Percentiles rank a stretch among this genome's conserved stretches.
phyloP scores from a whole-genome alignment of 176 grass and related monocot genomes.

The Poa annua region DNA sequence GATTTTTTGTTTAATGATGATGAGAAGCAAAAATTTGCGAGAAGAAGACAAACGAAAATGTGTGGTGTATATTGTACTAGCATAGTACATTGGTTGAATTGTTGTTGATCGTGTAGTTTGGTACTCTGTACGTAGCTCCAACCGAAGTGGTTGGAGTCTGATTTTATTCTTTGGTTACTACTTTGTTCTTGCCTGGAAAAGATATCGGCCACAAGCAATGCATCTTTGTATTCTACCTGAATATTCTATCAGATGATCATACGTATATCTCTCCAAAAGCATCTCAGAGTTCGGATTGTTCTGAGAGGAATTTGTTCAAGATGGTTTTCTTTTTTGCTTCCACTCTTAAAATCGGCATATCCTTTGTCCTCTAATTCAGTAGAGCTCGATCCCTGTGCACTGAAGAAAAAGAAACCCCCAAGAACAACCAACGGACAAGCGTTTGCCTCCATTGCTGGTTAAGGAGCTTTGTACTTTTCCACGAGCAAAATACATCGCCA shows the following conservation, averaged over 20 bases:
- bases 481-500: background rate
- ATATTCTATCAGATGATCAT: background rate
- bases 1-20: conserved; percentile 3
- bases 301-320: background rate
- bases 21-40: conserved; percentile 4
- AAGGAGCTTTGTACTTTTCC: background rate
- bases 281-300: background rate
- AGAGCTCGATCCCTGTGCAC: background rate
- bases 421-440: background rate
- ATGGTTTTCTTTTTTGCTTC: background rate
- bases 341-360: background rate
- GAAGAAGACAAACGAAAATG: background rate
- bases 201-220: background rate
- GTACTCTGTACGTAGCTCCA: conserved; percentile 17
- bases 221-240: background rate
- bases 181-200: conserved; percentile 11
- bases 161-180: conserved; percentile 6
- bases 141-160: conserved; percentile 41
- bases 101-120: conserved; percentile 36
- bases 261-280: background rate
- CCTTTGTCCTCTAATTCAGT: conserved; percentile 25
- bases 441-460: conserved; percentile 4
- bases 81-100: conserved; percentile 31
- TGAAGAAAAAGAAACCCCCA: conserved; percentile 10
- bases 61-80: conserved; percentile 26